Base-by-base conservation (phyloP, 2,329 filamentous ascomycete species). In the Thyridium curvatum region DNA sequence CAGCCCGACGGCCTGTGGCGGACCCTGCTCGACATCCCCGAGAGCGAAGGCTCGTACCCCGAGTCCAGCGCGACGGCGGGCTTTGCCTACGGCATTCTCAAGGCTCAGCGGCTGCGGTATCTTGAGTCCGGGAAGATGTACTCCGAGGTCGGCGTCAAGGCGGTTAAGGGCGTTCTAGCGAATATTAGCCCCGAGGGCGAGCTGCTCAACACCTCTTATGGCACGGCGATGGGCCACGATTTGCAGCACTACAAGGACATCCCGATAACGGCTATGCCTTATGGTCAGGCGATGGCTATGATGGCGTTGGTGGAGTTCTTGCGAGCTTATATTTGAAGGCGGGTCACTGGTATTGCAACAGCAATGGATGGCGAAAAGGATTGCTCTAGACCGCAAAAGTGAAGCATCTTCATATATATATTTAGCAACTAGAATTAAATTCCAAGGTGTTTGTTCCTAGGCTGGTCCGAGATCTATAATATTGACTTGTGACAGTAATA, bases 221-320 rank as follows among this genome's bases (percentile, higher is more conserved):
- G 86, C 1, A 91, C 86, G 1, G 82, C 69, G 0, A 89, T 91
- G 84, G 86, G 86, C 0, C 69, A 77, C 46, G 72, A 74, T 41
- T 58, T 89, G 53, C 76, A 89, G 61, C 83, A 87, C 57, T 90
- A 91, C 54, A 82, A 84, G 59, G 75, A 86, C 46, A 89, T 91
- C 41, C 72, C 79, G 2, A 62, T 82, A 44, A 91, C 86, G 3
- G 83, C 81, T 49, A 91, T 90, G 86, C 86, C 85, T 7, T 90
- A 90, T 51, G 86, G 86, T 0, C 86, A 90, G 58, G 83, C 84
- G 1, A 89, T 90, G 85, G 85, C 83, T 1, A 87, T 89, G 45
- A 88, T 90, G 80, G 80, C 83, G 1, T 57, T 90, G 46, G 84
- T 83, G 0, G 86, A 91, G 61, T 85, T 83, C 49, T 54, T 86